Evolutionary conservation across 2,329 filamentous ascomycete genomes (phyloP).

Genomic region (Monosporascus sp.): DNA sequence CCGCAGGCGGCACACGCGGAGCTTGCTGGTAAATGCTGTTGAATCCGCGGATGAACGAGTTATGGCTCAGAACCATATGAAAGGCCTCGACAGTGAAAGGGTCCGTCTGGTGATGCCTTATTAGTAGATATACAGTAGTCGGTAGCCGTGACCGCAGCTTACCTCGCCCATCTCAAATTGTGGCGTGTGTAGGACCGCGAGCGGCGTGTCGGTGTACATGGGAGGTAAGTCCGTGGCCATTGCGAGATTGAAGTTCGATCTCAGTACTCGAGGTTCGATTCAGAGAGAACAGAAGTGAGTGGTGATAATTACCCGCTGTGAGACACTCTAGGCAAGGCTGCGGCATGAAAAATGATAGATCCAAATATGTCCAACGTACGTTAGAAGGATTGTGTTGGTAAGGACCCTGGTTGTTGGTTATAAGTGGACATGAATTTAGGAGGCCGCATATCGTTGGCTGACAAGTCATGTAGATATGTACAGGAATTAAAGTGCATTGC

Average conservation of each 20-base stretch:
- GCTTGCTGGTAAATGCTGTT: conserved; percentile 20
- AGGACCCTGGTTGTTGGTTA: too few relatives aligned
- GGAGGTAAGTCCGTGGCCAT: conserved; percentile 5
- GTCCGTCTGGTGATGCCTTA: conserved; percentile 5
- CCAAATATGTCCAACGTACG: too few relatives aligned
- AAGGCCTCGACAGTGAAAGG: conserved; percentile 18
- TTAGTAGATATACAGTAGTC: conserved; percentile 10
- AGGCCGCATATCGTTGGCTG: too few relatives aligned
- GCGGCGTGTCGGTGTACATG: conserved; percentile 13
- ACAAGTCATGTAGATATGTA: too few relatives aligned
- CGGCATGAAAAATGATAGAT: too few relatives aligned
- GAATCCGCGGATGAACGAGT: conserved; percentile 18
- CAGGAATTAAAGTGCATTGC: too few relatives aligned
- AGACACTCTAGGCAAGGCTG: too few relatives aligned
- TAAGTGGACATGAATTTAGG: too few relatives aligned
- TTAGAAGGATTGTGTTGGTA: too few relatives aligned
- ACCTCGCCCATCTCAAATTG: conserved; percentile 32
- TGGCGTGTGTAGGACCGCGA: conserved; percentile 11
- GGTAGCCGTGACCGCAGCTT: conserved; percentile 20
- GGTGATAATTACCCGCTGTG: too few relatives aligned
- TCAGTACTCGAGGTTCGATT: too few relatives aligned
- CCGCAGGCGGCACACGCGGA: conserved; percentile 4
- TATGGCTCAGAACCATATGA: conserved; percentile 18
- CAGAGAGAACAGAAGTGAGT: too few relatives aligned
- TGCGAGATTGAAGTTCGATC: not conserved